These are phyloP conservation scores for Afroboletus lepidellus DNA, from an alignment of 1,284 basidiomycete genomes.

Conservation along the genomic window DNA sequence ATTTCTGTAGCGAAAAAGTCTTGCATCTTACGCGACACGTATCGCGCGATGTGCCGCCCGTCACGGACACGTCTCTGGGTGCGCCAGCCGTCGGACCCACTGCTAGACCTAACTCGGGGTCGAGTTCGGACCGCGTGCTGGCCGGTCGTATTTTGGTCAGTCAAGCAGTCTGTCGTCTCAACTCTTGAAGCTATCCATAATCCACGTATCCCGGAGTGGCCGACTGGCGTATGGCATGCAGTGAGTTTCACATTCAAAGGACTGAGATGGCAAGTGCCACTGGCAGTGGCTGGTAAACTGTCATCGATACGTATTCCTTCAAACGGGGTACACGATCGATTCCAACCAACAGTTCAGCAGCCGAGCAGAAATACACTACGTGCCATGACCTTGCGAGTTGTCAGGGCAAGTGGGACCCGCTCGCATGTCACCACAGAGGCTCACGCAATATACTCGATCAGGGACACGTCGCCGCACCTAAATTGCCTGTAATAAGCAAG, in stretches of 20 bases:
- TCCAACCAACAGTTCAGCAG: neutral
- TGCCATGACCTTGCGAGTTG: neutral
- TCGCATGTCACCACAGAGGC: neutral
- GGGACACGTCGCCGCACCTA: neutral
- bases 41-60: neutral
- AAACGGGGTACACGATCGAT: conserved; percentile 3
- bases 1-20: conserved; percentile 41
- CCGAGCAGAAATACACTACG: neutral
- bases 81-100: neutral
- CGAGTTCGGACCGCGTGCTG: neutral
- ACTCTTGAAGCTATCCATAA: neutral
- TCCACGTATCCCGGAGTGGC: neutral
- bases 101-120: neutral
- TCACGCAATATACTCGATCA: neutral
- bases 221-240: conserved; percentile 1
- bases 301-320: neutral
- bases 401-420: neutral
- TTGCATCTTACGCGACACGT: conserved; percentile 1
- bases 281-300: neutral
- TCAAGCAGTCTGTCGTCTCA: neutral
- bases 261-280: conserved; percentile 1
- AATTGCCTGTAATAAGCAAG: neutral
- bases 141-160: neutral
- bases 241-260: conserved; percentile 12
- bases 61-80: conserved; percentile 10